phyloP scores from a whole-genome alignment of 2,329 filamentous ascomycete genomes.

The Amesomyces nigricolor region DNA sequence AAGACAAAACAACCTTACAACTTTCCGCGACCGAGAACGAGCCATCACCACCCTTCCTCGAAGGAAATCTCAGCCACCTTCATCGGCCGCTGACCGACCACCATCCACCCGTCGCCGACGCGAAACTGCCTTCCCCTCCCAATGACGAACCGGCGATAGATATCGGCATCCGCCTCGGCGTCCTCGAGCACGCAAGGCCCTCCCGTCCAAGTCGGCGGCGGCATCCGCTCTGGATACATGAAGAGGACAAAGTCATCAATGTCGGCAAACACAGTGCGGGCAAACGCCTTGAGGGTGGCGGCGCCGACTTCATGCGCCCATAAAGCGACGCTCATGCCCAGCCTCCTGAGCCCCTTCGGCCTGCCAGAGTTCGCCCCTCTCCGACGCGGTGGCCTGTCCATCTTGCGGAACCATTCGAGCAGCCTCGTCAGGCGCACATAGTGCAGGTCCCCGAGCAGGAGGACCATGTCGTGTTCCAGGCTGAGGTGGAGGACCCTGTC shows the following conservation, averaged over 20 bases:
- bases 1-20: background rate
- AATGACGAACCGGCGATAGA: slow-evolving; percentile 25
- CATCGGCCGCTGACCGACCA: slow-evolving; percentile 26
- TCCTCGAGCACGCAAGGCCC: slow-evolving; percentile 27
- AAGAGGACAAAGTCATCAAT: slow-evolving; percentile 31
- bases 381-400: slow-evolving; percentile 17
- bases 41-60: slow-evolving; percentile 23
- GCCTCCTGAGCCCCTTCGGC: slow-evolving; percentile 21
- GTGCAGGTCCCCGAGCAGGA: slow-evolving; percentile 30
- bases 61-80: slow-evolving; percentile 30
- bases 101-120: slow-evolving; percentile 22
- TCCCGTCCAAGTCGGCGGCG: slow-evolving; percentile 27
- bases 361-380: background rate
- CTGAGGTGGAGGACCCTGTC: slow-evolving; percentile 30
- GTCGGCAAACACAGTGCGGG: slow-evolving; percentile 23
- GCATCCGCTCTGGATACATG: slow-evolving; percentile 28
- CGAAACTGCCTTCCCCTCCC: slow-evolving; percentile 25
- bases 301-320: slow-evolving; percentile 26
- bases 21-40: too few relatives aligned
- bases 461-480: slow-evolving; percentile 30
- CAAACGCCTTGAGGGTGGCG: slow-evolving; percentile 25
- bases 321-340: slow-evolving; percentile 28
- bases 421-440: slow-evolving; percentile 23
- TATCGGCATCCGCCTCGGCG: slow-evolving; percentile 18
- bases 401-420: slow-evolving; percentile 22